Evolutionary conservation across 352 stramenopile species (phyloP).

Genomic region (Phytophthora aleatoria): DNA sequence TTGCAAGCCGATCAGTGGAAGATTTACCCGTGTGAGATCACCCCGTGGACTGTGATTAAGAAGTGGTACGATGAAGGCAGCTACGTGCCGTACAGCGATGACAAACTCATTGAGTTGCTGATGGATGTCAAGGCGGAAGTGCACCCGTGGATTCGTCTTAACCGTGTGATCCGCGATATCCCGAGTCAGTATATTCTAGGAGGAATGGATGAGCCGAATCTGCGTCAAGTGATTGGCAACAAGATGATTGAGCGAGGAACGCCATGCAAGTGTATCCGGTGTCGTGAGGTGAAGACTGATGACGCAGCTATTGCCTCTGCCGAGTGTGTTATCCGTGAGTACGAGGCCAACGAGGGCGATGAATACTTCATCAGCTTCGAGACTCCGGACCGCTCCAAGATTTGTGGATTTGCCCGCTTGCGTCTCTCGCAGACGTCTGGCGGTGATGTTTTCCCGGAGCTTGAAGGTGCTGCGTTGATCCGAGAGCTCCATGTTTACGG

Average conservation of each 20-base stretch:
- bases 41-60: constrained; percentile 91
- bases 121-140: constrained; percentile 91
- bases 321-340: constrained; percentile 77
- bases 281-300: constrained; percentile 91
- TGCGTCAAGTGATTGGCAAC: constrained; percentile 89
- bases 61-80: constrained; percentile 89
- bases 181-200: constrained; percentile 94
- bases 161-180: constrained; percentile 94
- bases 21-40: constrained; percentile 95
- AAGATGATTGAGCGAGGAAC: constrained; percentile 78
- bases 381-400: constrained; percentile 86
- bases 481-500: constrained; percentile 93
- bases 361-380: constrained; percentile 95
- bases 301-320: constrained; percentile 75
- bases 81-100: constrained; percentile 90
- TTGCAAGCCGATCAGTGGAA: constrained; percentile 96
- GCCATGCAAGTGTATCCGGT: constrained; percentile 90
- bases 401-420: constrained; percentile 91
- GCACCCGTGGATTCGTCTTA: constrained; percentile 94
- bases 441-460: constrained; percentile 74
- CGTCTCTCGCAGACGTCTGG: constrained; percentile 75
- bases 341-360: constrained; percentile 84
- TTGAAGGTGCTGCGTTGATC: constrained; percentile 82
- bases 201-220: constrained; percentile 91
- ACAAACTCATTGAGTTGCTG: constrained; percentile 88